Conservation (phyloP, 2,329 filamentous ascomycete genomes). For the Penicillium sp. region DNA sequence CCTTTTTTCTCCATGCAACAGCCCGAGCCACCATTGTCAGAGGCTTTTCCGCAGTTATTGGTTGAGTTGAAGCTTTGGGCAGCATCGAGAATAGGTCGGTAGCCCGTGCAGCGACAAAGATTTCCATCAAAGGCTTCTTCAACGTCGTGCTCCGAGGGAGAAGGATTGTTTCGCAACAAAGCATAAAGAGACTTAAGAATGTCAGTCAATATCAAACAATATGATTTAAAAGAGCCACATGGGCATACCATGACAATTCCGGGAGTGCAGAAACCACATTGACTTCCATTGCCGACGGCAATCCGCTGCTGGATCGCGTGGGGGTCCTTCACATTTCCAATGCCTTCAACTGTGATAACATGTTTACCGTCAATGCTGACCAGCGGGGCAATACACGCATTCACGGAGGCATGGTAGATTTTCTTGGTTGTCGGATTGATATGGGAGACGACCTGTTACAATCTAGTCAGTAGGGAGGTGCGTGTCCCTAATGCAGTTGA, state of each 20-base stretch:
- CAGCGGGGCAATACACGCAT: conserved; percentile 89
- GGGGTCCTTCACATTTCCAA: conserved; percentile 80
- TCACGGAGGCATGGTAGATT: conserved; percentile 95
- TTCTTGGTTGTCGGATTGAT: conserved; percentile 87
- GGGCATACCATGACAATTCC: conserved; percentile 80
- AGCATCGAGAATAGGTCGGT: conserved; percentile 88
- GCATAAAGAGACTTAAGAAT: conserved; percentile 75
- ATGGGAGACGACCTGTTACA: conserved; percentile 71
- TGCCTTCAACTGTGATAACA: conserved; percentile 95
- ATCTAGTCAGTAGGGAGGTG: conserved; percentile 19
- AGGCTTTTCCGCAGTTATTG: conserved; percentile 59
- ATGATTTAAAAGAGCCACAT: neutral
- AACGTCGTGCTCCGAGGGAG: conserved; percentile 75
- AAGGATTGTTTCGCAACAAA: conserved; percentile 77
- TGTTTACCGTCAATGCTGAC: conserved; percentile 96
- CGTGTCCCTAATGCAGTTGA: neutral
- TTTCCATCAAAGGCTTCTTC: conserved; percentile 98
- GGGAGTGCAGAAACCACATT: conserved; percentile 94
- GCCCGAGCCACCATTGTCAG: conserved; percentile 59
- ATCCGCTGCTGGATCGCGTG: conserved; percentile 90
- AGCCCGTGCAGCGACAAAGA: conserved; percentile 91
- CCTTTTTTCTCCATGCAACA: conserved; percentile 71
- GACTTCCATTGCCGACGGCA: conserved; percentile 85
- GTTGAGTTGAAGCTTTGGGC: conserved; percentile 72
- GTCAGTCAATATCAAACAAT: conserved; percentile 5